A percentile compares a stretch with the other conserved stretches of the same genome.
Evolutionary conservation across 1,139 yeast genomes (phyloP).

Genomic region (Saccharomyces hybrid): DNA sequence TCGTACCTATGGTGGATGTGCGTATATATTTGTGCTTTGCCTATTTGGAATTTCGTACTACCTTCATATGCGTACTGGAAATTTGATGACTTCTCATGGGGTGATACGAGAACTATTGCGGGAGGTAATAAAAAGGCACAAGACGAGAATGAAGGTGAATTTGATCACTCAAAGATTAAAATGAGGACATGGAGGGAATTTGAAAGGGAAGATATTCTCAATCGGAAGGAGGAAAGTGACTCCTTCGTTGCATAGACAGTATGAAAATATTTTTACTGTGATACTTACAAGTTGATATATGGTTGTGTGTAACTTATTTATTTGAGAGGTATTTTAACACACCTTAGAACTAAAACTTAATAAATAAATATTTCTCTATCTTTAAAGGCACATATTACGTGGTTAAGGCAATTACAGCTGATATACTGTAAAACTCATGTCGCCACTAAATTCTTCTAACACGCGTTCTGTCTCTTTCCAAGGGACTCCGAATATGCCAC

Average conservation of each 20-base stretch:
- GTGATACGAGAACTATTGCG: slow-evolving; percentile 83
- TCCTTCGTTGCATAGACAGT: not conserved
- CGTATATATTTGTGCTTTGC: slow-evolving; percentile 73
- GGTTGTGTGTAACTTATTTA: not conserved
- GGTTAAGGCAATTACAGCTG: not conserved
- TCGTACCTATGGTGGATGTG: slow-evolving; percentile 77
- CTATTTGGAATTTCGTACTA: slow-evolving; percentile 89
- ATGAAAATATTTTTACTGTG: not conserved
- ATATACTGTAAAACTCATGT: slow-evolving; percentile 32
- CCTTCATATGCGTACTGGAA: slow-evolving; percentile 93
- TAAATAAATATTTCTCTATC: too few species aligned
- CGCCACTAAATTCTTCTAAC: slow-evolving; percentile 34
- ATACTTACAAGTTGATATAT: not conserved
- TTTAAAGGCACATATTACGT: too few species aligned
- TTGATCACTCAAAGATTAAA: slow-evolving; percentile 77
- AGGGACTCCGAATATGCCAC: slow-evolving; percentile 74
- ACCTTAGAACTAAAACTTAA: not conserved
- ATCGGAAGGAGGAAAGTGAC: not conserved
- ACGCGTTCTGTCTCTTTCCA: slow-evolving; percentile 61
- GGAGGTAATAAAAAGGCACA: slow-evolving; percentile 60
- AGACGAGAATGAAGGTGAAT: slow-evolving; percentile 65
- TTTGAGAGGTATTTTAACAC: not conserved
- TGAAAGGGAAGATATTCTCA: slow-evolving; percentile 10
- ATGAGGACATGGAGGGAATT: slow-evolving; percentile 95
- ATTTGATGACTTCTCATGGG: slow-evolving; percentile 98